These are phyloP conservation scores for Jackrogersella minutella DNA, from an alignment of 495 filamentous ascomycete genomes.

Conservation along the genomic window DNA sequence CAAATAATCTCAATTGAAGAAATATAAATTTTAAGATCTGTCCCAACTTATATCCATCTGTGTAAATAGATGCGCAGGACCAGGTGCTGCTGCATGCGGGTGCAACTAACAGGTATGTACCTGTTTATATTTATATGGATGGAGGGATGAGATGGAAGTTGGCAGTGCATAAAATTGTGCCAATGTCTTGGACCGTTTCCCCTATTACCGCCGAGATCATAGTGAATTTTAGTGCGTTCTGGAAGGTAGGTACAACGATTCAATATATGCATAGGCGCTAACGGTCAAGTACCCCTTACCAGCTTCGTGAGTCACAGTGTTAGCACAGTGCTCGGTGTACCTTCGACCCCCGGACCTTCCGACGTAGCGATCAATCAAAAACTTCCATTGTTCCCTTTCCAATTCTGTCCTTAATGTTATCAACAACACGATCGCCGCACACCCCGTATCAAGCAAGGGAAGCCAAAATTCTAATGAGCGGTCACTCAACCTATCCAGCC, in stretches of 20 bases:
- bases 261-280: neutral
- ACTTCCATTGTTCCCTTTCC: slow-evolving; percentile 47
- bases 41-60: too few species aligned
- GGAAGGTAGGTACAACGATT: slow-evolving; percentile 7
- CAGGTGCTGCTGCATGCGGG: too few species aligned
- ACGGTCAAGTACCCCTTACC: slow-evolving; percentile 18
- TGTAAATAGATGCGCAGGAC: too few species aligned
- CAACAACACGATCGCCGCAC: slow-evolving; percentile 44
- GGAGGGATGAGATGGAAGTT: neutral
- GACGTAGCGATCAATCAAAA: slow-evolving; percentile 47
- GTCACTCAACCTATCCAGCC: too few species aligned
- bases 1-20: too few species aligned
- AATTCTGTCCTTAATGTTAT: slow-evolving; percentile 43
- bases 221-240: slow-evolving; percentile 15
- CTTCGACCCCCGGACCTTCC: slow-evolving; percentile 37
- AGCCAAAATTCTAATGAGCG: slow-evolving; percentile 8
- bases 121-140: neutral
- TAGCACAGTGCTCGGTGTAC: slow-evolving; percentile 34
- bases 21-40: too few species aligned
- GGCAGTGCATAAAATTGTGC: slow-evolving; percentile 27
- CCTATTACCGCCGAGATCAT: slow-evolving; percentile 30
- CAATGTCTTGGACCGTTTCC: slow-evolving; percentile 35
- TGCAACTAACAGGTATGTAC: neutral
- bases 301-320: slow-evolving; percentile 24
- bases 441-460: slow-evolving; percentile 33